Evolutionary conservation across 495 filamentous ascomycete species (phyloP).

Genomic region (Glonium stellatum): DNA sequence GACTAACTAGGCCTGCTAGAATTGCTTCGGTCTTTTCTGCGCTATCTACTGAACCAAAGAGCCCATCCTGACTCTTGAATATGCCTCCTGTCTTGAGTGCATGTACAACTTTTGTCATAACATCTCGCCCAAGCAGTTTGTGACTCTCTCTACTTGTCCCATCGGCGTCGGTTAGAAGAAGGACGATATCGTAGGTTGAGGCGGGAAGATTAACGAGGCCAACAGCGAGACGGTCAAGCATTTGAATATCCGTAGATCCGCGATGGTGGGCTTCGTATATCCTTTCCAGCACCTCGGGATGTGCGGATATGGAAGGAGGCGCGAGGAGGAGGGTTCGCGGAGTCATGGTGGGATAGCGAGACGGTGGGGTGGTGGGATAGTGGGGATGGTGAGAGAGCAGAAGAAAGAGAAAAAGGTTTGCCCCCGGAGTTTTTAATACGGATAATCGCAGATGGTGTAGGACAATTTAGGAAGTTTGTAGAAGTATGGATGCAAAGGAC

Average conservation of each 20-base stretch:
- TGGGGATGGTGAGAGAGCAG: background rate
- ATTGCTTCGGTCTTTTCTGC: conserved; percentile 62
- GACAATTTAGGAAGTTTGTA: too few relatives aligned
- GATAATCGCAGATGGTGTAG: too few relatives aligned
- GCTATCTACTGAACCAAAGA: conserved; percentile 42
- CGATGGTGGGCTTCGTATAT: conserved; percentile 61
- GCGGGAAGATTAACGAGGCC: conserved; percentile 73
- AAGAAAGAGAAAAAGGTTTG: background rate
- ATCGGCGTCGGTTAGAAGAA: conserved; percentile 75
- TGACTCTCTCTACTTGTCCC: conserved; percentile 53
- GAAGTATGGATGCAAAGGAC: too few relatives aligned
- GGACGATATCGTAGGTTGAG: conserved; percentile 72
- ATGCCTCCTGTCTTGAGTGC: conserved; percentile 65
- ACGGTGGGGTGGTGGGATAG: background rate
- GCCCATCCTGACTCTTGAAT: conserved; percentile 61
- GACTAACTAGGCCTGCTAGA: conserved; percentile 67
- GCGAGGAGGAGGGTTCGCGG: conserved; percentile 60
- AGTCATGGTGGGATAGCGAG: conserved; percentile 14
- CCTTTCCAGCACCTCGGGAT: conserved; percentile 53
- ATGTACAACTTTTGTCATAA: conserved; percentile 60
- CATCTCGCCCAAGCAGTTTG: conserved; percentile 55
- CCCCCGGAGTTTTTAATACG: too few relatives aligned
- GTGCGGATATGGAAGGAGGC: conserved; percentile 65
- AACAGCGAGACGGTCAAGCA: conserved; percentile 89
- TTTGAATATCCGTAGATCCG: conserved; percentile 77